These are phyloP conservation scores for Darksidea phi DNA, from an alignment of 495 filamentous ascomycete genomes.

Conservation along the genomic window DNA sequence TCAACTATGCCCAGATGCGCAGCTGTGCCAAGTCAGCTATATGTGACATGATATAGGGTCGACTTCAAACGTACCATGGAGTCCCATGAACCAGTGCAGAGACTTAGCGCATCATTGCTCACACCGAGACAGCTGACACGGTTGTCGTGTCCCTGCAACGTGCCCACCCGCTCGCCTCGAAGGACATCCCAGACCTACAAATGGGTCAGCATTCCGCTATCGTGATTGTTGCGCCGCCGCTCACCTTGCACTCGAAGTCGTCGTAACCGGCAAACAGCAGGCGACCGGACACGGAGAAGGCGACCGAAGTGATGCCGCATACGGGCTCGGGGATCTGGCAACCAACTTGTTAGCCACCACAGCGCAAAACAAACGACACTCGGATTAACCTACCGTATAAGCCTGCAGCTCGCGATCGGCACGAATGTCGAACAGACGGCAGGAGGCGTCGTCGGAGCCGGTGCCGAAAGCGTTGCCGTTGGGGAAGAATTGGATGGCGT, in stretches of 20 bases:
- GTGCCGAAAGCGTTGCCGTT: slow-evolving; percentile 98
- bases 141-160: slow-evolving; percentile 95
- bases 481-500: slow-evolving; percentile 98
- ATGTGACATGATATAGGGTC: slow-evolving; percentile 19
- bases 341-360: slow-evolving; percentile 26
- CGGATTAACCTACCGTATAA: slow-evolving; percentile 72
- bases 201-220: slow-evolving; percentile 1
- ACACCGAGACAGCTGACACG: slow-evolving; percentile 97
- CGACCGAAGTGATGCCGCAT: slow-evolving; percentile 97
- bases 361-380: background rate
- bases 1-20: slow-evolving; percentile 42
- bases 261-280: slow-evolving; percentile 97
- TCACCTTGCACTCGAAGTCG: slow-evolving; percentile 99
- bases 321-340: slow-evolving; percentile 89
- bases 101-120: slow-evolving; percentile 97
- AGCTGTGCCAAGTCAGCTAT: slow-evolving; percentile 37
- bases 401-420: slow-evolving; percentile 94
- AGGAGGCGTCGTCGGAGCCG: slow-evolving; percentile 95
- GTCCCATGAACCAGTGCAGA: slow-evolving; percentile 99
- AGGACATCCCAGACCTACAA: slow-evolving; percentile 93
- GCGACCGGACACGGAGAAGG: slow-evolving; percentile 94
- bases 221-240: slow-evolving; percentile 17
- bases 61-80: slow-evolving; percentile 74
- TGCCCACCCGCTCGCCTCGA: slow-evolving; percentile 94
- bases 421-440: slow-evolving; percentile 95